Percentiles rank a stretch among this genome's conserved stretches.
Conservation (phyloP, 441 rosid genomes). For the Pelargonium australe region DNA sequence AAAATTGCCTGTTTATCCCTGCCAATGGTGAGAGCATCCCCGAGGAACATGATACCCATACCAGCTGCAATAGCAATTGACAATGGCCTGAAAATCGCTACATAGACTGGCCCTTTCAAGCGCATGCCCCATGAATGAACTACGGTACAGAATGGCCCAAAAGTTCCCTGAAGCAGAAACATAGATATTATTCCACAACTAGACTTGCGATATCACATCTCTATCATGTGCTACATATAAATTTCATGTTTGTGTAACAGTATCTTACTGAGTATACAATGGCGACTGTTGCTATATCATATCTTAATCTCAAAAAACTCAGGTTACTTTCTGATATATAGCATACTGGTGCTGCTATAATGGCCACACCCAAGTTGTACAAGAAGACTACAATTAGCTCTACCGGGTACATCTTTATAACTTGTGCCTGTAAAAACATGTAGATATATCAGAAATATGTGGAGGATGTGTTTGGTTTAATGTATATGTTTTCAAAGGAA, state of each 20-base stretch:
- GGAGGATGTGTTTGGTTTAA: too few species aligned
- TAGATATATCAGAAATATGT: not conserved
- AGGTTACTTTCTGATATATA: constrained; percentile 2
- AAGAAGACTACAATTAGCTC: constrained; percentile 4
- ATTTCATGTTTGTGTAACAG: not conserved
- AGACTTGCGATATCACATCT: not conserved
- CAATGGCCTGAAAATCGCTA: constrained; percentile 46
- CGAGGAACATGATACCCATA: constrained; percentile 2
- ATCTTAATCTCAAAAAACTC: not conserved
- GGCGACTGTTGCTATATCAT: constrained; percentile 5
- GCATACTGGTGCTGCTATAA: constrained; percentile 8
- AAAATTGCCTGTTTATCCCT: not conserved
- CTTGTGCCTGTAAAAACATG: constrained; percentile 36
- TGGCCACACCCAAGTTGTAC: constrained; percentile 3
- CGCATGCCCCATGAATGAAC: constrained; percentile 5
- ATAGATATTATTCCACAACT: not conserved
- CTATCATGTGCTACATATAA: constrained; percentile 8
- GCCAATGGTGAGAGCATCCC: constrained; percentile 1
- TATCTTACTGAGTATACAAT: constrained; percentile 30
- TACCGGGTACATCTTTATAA: constrained; percentile 27
- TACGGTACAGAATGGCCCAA: not conserved
- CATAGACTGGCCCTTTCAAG: constrained; percentile 6
- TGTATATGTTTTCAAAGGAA: not conserved
- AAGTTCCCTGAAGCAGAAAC: not conserved
- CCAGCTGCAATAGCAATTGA: constrained; percentile 1